These are phyloP conservation scores for Cephalotrichum gorgonifer DNA, from an alignment of 2,329 filamentous ascomycete genomes.

Conservation along the genomic window DNA sequence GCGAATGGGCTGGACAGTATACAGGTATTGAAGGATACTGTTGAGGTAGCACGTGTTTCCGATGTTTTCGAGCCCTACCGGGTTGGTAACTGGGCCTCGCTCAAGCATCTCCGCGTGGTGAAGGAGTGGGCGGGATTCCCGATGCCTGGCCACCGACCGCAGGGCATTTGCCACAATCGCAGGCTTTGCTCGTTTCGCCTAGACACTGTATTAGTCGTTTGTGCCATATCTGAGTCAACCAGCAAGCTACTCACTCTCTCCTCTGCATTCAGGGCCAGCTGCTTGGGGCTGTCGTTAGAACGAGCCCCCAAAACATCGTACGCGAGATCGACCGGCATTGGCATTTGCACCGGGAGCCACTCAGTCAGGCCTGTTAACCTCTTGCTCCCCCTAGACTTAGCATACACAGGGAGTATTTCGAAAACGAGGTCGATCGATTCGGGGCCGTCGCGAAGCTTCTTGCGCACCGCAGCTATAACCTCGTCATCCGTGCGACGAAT, in stretches of 20 bases:
- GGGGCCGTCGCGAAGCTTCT: constrained; percentile 11
- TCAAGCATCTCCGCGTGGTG: constrained; percentile 8
- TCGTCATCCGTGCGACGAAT: constrained; percentile 11
- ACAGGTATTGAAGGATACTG: constrained; percentile 90
- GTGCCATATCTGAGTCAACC: not conserved
- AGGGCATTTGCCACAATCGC: constrained; percentile 15
- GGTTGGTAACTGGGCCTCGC: constrained; percentile 22
- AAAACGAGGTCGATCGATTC: constrained; percentile 11
- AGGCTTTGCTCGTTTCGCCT: constrained; percentile 2
- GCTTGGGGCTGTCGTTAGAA: constrained; percentile 2
- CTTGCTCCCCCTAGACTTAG: constrained; percentile 9
- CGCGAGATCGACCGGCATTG: constrained; percentile 8
- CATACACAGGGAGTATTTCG: constrained; percentile 12
- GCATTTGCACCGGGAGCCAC: constrained; percentile 6
- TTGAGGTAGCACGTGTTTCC: constrained; percentile 98
- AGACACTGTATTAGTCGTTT: not conserved
- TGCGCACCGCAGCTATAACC: constrained; percentile 11
- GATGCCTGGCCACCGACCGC: constrained; percentile 15
- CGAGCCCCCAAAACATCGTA: constrained; percentile 7
- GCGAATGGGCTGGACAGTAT: constrained; percentile 73
- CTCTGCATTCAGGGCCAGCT: constrained; percentile 7
- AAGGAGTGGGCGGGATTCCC: constrained; percentile 11
- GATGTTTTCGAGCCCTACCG: constrained; percentile 83
- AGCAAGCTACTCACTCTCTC: constrained; percentile 1
- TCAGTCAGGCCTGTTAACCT: constrained; percentile 7